Base-by-base conservation (phyloP, 2,329 filamentous ascomycete genomes). In the Sphaerulina populicola region DNA sequence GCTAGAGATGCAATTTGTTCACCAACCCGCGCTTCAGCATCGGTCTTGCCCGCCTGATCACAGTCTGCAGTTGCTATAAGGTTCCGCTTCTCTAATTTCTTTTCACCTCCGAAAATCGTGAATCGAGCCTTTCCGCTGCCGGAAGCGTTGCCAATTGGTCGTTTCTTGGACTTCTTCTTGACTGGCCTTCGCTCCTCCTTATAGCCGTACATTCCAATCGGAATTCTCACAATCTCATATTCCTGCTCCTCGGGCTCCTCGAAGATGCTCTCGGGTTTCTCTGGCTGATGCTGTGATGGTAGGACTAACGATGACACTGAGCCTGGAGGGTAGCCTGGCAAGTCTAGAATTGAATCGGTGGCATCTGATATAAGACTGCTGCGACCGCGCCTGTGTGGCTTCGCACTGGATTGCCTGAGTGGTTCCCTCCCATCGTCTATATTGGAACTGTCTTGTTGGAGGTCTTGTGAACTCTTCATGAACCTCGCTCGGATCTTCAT, bases 151-250 rank as follows among this genome's bases (percentile, higher is more conserved):
- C 18, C 18, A 18, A 3, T 18, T 18, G 18, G 18, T 18, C 18
- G 18, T 18, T 39, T 39, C 31, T 53, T 53, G 14, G 37, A 21
- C 14, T 44, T 52, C 38, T 33, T 40, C 3, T 42, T 36, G 18
- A 18, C 18, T 18, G 18, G 18, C 23, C 31, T 31, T 30, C 40
- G 42, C 8, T 45, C 46, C 15, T 49, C 46, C 11, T 15, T 31
- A 9, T 36, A 53, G 8, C 46, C 46, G 21, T 53, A 53, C 51
- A 53, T 53, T 23, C 51, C 46, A 18, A 49, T 15, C 10, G 51
- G 51, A 8, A 53, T 38, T n/a, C 35, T 36, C 18, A 53, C 42
- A 12, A 31, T 48, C 27, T 52, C 35, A 12, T 48, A 42, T 27
- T 47, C 14, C 30, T 33, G 38, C 27, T 48, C 40, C 30, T 23